These are phyloP conservation scores for Fomes fomentarius DNA, from an alignment of 1,284 basidiomycete genomes.

Conservation along the genomic window DNA sequence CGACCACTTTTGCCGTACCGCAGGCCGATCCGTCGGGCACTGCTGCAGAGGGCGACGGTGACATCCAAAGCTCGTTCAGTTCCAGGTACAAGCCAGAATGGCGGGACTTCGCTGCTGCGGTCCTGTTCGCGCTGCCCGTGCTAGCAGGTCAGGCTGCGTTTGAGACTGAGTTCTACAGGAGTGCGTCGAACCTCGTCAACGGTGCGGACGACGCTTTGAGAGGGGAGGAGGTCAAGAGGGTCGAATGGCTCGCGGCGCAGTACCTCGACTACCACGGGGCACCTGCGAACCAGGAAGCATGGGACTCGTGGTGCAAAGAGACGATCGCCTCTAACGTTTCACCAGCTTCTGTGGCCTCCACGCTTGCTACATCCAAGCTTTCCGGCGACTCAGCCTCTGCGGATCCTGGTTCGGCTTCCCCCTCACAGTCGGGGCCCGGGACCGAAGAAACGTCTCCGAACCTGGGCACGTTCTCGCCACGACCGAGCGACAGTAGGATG, in stretches of 20 bases:
- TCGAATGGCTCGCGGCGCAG: slow-evolving; percentile 65
- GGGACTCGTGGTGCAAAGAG: slow-evolving; percentile 61
- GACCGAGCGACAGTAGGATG: slow-evolving; percentile 51
- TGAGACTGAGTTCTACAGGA: slow-evolving; percentile 70
- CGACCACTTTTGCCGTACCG: slow-evolving; percentile 56
- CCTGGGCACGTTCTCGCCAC: slow-evolving; percentile 61
- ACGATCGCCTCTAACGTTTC: slow-evolving; percentile 48
- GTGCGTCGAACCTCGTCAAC: slow-evolving; percentile 62
- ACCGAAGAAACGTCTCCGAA: slow-evolving; percentile 43
- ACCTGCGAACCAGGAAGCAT: slow-evolving; percentile 53
- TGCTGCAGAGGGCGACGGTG: not conserved
- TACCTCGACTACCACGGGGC: slow-evolving; percentile 61
- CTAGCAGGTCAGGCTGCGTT: slow-evolving; percentile 58
- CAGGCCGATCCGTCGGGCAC: not conserved
- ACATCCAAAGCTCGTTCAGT: not conserved
- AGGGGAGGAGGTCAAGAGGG: slow-evolving; percentile 46
- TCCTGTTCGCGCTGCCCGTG: slow-evolving; percentile 61
- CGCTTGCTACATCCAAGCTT: slow-evolving; percentile 4
- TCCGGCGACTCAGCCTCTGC: slow-evolving; percentile 46
- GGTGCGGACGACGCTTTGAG: slow-evolving; percentile 51
- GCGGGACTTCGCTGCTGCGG: slow-evolving; percentile 62
- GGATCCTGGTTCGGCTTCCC: slow-evolving; percentile 44
- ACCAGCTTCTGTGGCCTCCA: slow-evolving; percentile 13
- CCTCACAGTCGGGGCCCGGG: slow-evolving; percentile 49
- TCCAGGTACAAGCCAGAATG: slow-evolving; percentile 39